phyloP scores from a whole-genome alignment of 345 rosid species.

The Populus ilicifolia region DNA sequence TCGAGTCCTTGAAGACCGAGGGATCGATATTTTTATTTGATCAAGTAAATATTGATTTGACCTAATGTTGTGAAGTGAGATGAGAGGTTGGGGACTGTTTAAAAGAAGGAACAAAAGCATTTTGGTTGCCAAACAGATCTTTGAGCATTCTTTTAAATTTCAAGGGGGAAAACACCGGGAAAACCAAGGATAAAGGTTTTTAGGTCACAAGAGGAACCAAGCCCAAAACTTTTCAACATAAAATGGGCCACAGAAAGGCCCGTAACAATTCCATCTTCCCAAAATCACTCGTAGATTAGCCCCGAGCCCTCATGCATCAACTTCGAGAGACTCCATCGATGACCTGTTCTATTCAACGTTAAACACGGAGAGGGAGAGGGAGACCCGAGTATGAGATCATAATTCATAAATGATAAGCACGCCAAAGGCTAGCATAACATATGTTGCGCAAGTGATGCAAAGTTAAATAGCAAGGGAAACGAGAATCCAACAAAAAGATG shows the following conservation, averaged over 20 bases:
- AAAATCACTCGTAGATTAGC: neutral
- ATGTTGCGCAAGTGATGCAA: conserved; percentile 20
- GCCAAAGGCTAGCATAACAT: conserved; percentile 12
- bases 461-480: conserved; percentile 18
- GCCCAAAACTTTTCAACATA: neutral
- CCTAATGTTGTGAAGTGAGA: neutral
- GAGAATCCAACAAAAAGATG: conserved; percentile 20
- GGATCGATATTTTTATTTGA: neutral
- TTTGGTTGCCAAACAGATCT: neutral
- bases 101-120: neutral
- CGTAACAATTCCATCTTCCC: neutral
- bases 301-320: neutral
- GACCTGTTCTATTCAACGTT: neutral
- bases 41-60: neutral
- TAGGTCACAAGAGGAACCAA: neutral
- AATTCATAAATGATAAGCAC: conserved; percentile 5
- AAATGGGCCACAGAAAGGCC: neutral
- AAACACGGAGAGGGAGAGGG: neutral
- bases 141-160: neutral
- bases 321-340: neutral
- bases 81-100: neutral
- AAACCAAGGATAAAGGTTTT: too few relatives aligned
- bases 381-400: neutral
- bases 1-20: neutral
- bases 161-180: too few relatives aligned